A percentile compares a stretch with the other conserved stretches of the same genome.
These are phyloP conservation scores for Aegilops bicornis DNA, from an alignment of 176 grass and related monocot species.

Conservation along the genomic window DNA sequence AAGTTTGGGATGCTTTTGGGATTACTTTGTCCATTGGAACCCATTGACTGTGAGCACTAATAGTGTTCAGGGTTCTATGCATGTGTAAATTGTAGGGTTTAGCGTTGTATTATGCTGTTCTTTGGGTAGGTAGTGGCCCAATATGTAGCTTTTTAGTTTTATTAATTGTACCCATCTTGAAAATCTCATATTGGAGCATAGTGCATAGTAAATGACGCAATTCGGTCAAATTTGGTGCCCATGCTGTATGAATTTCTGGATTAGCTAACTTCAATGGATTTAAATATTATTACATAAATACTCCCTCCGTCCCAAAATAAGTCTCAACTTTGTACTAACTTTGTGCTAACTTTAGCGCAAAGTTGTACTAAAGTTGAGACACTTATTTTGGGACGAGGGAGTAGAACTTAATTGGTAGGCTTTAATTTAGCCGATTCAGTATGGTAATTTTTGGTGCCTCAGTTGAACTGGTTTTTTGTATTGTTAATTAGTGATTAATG, in stretches of 20 bases:
- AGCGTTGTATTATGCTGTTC: background rate
- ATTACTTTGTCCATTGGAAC: background rate
- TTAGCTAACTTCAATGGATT: background rate
- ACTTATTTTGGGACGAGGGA: too few species aligned
- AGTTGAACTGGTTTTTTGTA: background rate
- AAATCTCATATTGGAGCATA: background rate
- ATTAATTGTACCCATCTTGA: background rate
- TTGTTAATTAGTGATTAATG: background rate
- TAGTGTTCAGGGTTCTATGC: background rate
- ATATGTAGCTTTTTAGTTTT: background rate
- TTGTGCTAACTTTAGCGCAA: too few species aligned
- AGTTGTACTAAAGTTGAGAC: too few species aligned
- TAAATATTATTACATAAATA: background rate
- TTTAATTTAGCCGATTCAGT: background rate
- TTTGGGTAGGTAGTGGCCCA: background rate
- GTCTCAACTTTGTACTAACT: too few species aligned
- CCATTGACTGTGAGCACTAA: background rate
- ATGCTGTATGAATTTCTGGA: background rate
- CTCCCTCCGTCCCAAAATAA: too few species aligned
- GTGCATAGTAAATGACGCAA: background rate
- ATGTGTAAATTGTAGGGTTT: background rate
- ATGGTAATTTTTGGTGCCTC: background rate
- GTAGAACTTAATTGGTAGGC: background rate
- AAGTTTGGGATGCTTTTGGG: background rate
- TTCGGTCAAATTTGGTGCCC: background rate